Evolutionary conservation across 495 filamentous ascomycete species (phyloP), one percentile per base, ranked within the genome.

Genomic region (Haplographium delicatum): DNA sequence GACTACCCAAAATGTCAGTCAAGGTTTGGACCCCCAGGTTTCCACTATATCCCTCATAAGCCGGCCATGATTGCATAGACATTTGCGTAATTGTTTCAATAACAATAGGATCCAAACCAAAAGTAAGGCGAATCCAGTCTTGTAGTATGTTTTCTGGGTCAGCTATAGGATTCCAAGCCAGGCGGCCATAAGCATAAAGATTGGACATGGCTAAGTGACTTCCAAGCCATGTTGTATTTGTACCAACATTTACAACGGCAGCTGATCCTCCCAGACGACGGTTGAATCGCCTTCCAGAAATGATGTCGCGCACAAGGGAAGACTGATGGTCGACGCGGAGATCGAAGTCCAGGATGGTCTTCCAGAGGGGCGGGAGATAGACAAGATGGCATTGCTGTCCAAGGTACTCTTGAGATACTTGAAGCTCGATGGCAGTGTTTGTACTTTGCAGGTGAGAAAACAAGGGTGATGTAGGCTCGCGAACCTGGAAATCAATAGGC

Each of bases 401-500:
- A 1, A 86, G 70, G 57, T 88, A 88, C 56, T 88, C 84, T 51
- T 85, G 83, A 0, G 76, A 72, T 23, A 88, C 72, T 57, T 86
- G 72, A 7, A 86, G 65, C 60, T 88, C 84, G 50, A 88, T 80
- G 1, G 80, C 79, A 2, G 69, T 67, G 44, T 65, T 72, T 1
- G 83, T 86, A 22, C 81, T 64, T 35, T 58, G 60, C 7, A 86
- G 54, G 56, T 84, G 74, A n/a, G 81, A 74, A 51, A 88, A 86
- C 9, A 88, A 65, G 0, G 84, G 83, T n/a, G 81, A 85, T 0
- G 70, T 56, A 1, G 84, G 80, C 65, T 88, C 84, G 30, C 83
- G 80, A 20, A 85, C 80, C 59, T 88, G 84, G 67, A 88, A 88
- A 62, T 88, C 84, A 56, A 87, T 86, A 0, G 83, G 82, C 0